A percentile compares a stretch with the other conserved stretches of the same genome.
phyloP scores from a whole-genome alignment of 306 rosid species.

The Urtica urens region DNA sequence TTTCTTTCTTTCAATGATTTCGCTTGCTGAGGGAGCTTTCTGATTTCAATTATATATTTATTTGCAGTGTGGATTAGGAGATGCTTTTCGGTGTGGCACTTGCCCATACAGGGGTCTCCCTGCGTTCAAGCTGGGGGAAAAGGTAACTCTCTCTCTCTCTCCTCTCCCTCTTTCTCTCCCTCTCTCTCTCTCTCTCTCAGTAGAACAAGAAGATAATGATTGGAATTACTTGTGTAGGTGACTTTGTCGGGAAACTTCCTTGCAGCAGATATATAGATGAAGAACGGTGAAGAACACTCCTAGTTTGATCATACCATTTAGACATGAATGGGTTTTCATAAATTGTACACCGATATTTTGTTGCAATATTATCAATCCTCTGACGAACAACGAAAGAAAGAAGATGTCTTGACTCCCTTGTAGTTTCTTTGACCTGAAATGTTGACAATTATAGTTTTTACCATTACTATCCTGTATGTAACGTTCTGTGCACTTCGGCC shows the following conservation, averaged over 20 bases:
- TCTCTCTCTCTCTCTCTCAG: background rate
- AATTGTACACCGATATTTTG: background rate
- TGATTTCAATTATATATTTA: background rate
- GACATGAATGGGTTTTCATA: conserved; percentile 1
- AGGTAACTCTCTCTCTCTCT: conserved; percentile 37
- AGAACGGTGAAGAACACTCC: background rate
- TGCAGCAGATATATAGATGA: conserved; percentile 55
- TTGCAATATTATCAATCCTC: too few relatives aligned
- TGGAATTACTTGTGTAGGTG: conserved; percentile 36
- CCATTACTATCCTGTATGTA: too few relatives aligned
- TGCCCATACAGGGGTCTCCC: conserved; percentile 98
- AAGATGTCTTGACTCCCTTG: too few relatives aligned
- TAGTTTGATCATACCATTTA: background rate
- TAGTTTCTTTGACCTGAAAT: too few relatives aligned
- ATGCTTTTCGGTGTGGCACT: conserved; percentile 87
- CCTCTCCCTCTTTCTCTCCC: background rate
- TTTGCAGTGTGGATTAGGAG: conserved; percentile 93
- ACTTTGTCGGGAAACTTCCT: conserved; percentile 54
- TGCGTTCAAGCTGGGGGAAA: conserved; percentile 83
- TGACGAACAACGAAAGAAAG: too few relatives aligned
- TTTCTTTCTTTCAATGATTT: background rate
- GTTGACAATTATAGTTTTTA: too few relatives aligned
- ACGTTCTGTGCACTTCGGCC: too few relatives aligned
- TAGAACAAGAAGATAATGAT: background rate
- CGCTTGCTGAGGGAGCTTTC: background rate